Conservation (phyloP, 768 basidiomycete genomes). For the Phanerodontia chrysosporium region DNA sequence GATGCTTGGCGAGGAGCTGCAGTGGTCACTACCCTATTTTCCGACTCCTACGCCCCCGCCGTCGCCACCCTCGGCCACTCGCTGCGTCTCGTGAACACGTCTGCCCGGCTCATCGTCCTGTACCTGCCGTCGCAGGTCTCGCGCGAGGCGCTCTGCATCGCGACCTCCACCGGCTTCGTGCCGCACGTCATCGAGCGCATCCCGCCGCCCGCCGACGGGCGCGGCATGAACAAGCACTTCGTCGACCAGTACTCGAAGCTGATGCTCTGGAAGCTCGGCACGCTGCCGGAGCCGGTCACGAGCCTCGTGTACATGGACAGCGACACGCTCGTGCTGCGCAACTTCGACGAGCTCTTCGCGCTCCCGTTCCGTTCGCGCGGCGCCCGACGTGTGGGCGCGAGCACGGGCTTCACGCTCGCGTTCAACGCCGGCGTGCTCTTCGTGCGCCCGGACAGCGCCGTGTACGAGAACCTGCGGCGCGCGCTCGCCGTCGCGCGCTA, state of each 20-base stretch:
- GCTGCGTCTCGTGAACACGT: slow-evolving; percentile 25
- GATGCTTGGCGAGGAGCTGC: slow-evolving; percentile 8
- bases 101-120: slow-evolving; percentile 30
- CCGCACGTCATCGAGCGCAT: slow-evolving; percentile 31
- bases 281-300: slow-evolving; percentile 22
- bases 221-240: slow-evolving; percentile 33
- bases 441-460: slow-evolving; percentile 27
- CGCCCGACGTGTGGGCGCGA: slow-evolving; percentile 34
- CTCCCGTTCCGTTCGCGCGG: slow-evolving; percentile 39
- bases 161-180: slow-evolving; percentile 36
- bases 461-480: slow-evolving; percentile 28
- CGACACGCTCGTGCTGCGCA: slow-evolving; percentile 39
- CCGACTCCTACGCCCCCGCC: slow-evolving; percentile 28
- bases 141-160: slow-evolving; percentile 34
- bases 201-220: slow-evolving; percentile 34
- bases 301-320: slow-evolving; percentile 37
- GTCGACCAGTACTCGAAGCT: slow-evolving; percentile 42
- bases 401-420: slow-evolving; percentile 30
- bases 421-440: slow-evolving; percentile 40
- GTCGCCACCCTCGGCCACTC: slow-evolving; percentile 31
- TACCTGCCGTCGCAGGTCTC: slow-evolving; percentile 36
- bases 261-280: slow-evolving; percentile 35
- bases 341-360: slow-evolving; percentile 42
- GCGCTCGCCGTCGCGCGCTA: slow-evolving; percentile 27
- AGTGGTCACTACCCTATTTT: slow-evolving; percentile 29